A percentile compares a stretch with the other conserved stretches of the same genome.
Evolutionary conservation across 805 yeast species (phyloP).

Genomic region (Cyberlindnera bimundalis): DNA sequence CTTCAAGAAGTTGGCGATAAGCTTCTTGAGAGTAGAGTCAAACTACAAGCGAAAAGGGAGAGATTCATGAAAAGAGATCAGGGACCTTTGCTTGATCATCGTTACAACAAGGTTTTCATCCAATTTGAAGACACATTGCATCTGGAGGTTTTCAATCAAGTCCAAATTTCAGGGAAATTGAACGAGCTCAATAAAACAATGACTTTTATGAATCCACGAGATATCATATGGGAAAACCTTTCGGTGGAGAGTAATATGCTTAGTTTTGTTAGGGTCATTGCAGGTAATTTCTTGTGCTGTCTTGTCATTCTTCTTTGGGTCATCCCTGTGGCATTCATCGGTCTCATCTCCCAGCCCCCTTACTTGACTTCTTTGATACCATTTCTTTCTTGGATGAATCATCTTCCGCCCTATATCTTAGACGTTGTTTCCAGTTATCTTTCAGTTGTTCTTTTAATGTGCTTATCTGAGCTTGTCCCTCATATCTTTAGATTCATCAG

Average conservation of each 20-base stretch:
- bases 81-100: constrained; percentile 26
- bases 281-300: constrained; percentile 45
- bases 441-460: constrained; percentile 63
- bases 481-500: constrained; percentile 52
- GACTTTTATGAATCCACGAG: constrained; percentile 59
- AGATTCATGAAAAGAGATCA: constrained; percentile 20
- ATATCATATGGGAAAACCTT: constrained; percentile 70
- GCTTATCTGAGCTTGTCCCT: constrained; percentile 62
- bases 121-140: constrained; percentile 54
- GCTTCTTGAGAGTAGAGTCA: background rate
- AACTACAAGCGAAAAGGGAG: constrained; percentile 11
- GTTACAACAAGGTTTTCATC: constrained; percentile 51
- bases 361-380: constrained; percentile 61
- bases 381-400: constrained; percentile 49
- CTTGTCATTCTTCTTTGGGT: constrained; percentile 65
- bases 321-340: constrained; percentile 78
- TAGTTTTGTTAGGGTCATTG: constrained; percentile 35
- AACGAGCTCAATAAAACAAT: constrained; percentile 42
- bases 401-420: constrained; percentile 49
- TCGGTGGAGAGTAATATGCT: constrained; percentile 35
- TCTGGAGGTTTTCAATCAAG: constrained; percentile 63
- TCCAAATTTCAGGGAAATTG: constrained; percentile 42
- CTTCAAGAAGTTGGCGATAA: background rate
- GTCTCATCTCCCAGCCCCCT: constrained; percentile 71
- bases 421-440: constrained; percentile 57